A percentile compares a stretch with the other conserved stretches of the same genome.
These are phyloP conservation scores for Friedmanniomyces simplex DNA, from an alignment of 495 filamentous ascomycete genomes.

Conservation along the genomic window DNA sequence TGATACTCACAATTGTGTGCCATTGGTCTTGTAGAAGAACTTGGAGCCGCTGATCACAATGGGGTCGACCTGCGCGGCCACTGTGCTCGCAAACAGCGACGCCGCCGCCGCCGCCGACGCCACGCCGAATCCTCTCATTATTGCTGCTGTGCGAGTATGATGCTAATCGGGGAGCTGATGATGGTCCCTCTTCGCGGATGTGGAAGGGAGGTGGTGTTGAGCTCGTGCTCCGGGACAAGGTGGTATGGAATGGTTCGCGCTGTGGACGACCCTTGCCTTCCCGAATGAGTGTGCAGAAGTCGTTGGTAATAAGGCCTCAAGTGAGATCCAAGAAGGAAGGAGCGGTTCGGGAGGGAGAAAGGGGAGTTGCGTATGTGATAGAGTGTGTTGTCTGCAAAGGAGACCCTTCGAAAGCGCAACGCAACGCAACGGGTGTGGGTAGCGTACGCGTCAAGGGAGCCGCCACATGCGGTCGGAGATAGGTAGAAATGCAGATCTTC, in stretches of 20 bases:
- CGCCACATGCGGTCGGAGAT: background rate
- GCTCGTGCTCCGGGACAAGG: background rate
- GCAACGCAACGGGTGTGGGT: background rate
- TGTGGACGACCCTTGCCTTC: background rate
- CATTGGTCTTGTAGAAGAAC: constrained; percentile 68
- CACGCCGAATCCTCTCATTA: constrained; percentile 19
- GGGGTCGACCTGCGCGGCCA: constrained; percentile 26
- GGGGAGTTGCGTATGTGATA: background rate
- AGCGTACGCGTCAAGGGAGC: background rate
- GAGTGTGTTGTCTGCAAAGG: background rate
- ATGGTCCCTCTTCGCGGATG: background rate
- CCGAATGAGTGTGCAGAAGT: background rate
- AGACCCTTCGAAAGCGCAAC: background rate
- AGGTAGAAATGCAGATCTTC: background rate
- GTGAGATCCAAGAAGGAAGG: background rate
- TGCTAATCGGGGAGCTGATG: background rate
- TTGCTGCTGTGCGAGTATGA: background rate
- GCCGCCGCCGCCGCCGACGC: constrained; percentile 25
- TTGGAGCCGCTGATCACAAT: constrained; percentile 51
- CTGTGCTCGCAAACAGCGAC: constrained; percentile 26
- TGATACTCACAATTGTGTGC: constrained; percentile 62
- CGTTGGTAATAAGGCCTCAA: background rate
- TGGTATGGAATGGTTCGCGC: background rate
- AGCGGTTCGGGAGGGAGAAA: background rate
- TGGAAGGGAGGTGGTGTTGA: background rate